Conservation (phyloP, 139 green algal species). For the Eudorina sp. region DNA sequence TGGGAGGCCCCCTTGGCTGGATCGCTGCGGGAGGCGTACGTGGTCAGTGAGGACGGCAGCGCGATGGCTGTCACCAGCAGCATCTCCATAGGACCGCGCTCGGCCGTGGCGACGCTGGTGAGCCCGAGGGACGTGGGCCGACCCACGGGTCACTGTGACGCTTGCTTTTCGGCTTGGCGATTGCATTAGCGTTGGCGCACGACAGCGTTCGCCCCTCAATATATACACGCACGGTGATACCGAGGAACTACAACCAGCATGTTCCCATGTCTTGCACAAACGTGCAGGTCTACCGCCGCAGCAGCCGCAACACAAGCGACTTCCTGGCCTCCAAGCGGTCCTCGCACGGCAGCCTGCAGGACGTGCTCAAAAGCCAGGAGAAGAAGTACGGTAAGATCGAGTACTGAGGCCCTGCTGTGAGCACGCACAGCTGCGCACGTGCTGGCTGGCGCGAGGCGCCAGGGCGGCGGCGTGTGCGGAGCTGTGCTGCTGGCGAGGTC, state of each 20-base stretch:
- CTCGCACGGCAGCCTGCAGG: constrained; percentile 45
- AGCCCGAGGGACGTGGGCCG: neutral
- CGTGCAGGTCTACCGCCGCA: constrained; percentile 39
- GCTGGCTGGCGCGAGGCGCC: too few species aligned
- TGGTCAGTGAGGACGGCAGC: constrained; percentile 29
- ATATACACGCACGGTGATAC: too few species aligned
- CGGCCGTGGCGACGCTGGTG: constrained; percentile 25
- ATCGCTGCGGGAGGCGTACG: constrained; percentile 25
- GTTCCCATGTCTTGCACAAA: too few species aligned
- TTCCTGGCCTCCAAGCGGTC: constrained; percentile 41
- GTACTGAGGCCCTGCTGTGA: too few species aligned
- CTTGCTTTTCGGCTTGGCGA: too few species aligned
- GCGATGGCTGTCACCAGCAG: constrained; percentile 21
- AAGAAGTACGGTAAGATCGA: constrained; percentile 42
- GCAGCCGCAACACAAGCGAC: constrained; percentile 24
- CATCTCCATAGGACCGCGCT: constrained; percentile 10
- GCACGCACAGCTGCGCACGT: too few species aligned
- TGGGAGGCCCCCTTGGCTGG: constrained; percentile 44
- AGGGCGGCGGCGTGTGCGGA: too few species aligned
- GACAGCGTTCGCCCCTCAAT: too few species aligned
- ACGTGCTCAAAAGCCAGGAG: constrained; percentile 53
- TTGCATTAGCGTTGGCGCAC: too few species aligned
- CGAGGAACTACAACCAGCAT: too few species aligned
- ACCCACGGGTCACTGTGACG: too few species aligned
- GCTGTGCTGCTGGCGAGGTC: too few species aligned